Evolutionary conservation across 805 yeast genomes (phyloP).

Genomic region (Zygosaccharomyces kombuchaensis): DNA sequence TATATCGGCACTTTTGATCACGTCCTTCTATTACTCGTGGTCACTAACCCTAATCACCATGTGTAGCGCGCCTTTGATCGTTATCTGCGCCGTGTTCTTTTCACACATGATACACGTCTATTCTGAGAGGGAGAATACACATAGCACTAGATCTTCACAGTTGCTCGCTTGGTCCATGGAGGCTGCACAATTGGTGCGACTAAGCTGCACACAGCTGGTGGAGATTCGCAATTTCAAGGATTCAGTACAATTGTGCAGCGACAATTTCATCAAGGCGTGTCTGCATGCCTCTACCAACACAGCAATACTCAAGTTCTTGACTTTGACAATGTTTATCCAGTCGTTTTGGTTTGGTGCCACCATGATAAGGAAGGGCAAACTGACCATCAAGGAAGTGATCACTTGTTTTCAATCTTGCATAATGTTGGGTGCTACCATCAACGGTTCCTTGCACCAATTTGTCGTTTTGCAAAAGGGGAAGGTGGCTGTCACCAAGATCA

Average conservation of each 20-base stretch:
- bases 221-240: constrained; percentile 47
- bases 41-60: constrained; percentile 73
- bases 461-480: constrained; percentile 65
- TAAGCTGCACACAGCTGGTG: constrained; percentile 49
- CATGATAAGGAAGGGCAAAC: constrained; percentile 49
- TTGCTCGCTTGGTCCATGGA: constrained; percentile 66
- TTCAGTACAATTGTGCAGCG: constrained; percentile 32
- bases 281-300: constrained; percentile 49
- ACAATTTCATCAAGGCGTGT: constrained; percentile 42
- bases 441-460: constrained; percentile 51
- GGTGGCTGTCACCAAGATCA: constrained; percentile 57
- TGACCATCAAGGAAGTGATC: constrained; percentile 60
- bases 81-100: constrained; percentile 43
- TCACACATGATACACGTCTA: constrained; percentile 48
- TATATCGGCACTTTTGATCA: constrained; percentile 49
- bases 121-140: constrained; percentile 53
- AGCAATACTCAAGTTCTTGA: constrained; percentile 51
- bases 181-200: constrained; percentile 56
- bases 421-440: constrained; percentile 58
- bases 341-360: constrained; percentile 88
- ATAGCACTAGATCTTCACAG: constrained; percentile 53
- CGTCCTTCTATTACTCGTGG: constrained; percentile 81
- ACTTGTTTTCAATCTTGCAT: constrained; percentile 83
- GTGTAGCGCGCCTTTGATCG: constrained; percentile 68
- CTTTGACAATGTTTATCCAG: constrained; percentile 77